These are phyloP conservation scores for Phaeophleospora eucalypticola DNA, from an alignment of 2,329 filamentous ascomycete species.

Conservation along the genomic window DNA sequence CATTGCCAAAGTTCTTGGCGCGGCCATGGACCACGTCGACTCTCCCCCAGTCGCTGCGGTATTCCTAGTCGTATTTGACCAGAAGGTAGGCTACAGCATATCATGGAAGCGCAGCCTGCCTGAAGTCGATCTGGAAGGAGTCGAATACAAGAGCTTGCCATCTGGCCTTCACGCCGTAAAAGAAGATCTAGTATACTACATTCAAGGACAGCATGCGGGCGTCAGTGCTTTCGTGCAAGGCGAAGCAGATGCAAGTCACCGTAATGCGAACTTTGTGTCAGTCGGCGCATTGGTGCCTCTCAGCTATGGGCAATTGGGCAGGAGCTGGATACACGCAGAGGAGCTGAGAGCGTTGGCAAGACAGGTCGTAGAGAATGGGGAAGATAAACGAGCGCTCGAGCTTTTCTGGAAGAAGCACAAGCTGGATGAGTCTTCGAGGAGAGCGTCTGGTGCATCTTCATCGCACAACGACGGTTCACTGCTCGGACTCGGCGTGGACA, in stretches of 20 bases:
- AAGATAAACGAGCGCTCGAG: constrained; percentile 62
- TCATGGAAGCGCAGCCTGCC: constrained; percentile 75
- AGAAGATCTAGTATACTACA: constrained; percentile 87
- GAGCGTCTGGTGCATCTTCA: too few relatives aligned
- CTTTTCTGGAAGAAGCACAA: constrained; percentile 72
- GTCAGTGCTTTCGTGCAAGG: constrained; percentile 88
- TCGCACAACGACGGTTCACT: too few relatives aligned
- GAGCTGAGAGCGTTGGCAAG: constrained; percentile 68
- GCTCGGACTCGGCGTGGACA: constrained; percentile 8
- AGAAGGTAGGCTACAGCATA: constrained; percentile 63
- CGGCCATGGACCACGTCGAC: too few relatives aligned
- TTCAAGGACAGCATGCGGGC: constrained; percentile 75
- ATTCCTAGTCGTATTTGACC: constrained; percentile 36
- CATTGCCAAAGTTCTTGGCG: too few relatives aligned
- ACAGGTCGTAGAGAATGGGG: constrained; percentile 61
- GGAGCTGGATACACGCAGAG: constrained; percentile 83
- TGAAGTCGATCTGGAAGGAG: constrained; percentile 68
- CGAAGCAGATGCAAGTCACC: constrained; percentile 70
- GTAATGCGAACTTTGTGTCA: constrained; percentile 88
- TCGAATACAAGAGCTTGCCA: constrained; percentile 92
- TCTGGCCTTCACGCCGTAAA: constrained; percentile 86
- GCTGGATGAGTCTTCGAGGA: constrained; percentile 28
- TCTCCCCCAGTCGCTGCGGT: constrained; percentile 32
- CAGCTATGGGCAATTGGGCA: constrained; percentile 77
- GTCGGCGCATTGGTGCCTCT: constrained; percentile 88